Conservation (phyloP, 495 filamentous ascomycete genomes). For the Neurospora cerealis region DNA sequence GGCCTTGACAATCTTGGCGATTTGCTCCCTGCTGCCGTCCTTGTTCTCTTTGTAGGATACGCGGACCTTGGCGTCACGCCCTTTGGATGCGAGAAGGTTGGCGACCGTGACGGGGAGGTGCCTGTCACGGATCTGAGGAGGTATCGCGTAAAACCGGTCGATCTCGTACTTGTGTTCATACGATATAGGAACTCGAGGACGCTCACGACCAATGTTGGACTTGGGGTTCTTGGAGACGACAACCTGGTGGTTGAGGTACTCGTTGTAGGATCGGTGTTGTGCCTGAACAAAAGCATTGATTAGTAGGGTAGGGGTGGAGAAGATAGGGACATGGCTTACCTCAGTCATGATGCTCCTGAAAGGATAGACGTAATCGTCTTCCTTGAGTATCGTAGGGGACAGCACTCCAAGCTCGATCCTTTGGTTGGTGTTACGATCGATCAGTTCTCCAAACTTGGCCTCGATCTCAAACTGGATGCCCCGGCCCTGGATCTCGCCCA, state of each 20-base stretch:
- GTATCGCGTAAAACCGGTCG: constrained; percentile 74
- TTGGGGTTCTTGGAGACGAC: constrained; percentile 24
- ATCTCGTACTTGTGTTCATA: constrained; percentile 73
- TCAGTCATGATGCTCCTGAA: constrained; percentile 84
- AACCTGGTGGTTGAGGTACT: constrained; percentile 67
- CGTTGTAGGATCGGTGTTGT: constrained; percentile 71
- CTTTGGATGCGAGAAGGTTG: constrained; percentile 35
- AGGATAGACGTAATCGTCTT: constrained; percentile 32
- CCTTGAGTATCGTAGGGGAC: constrained; percentile 56
- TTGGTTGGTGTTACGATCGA: constrained; percentile 59
- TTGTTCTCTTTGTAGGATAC: constrained; percentile 59
- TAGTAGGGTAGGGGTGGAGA: not conserved
- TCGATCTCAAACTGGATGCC: constrained; percentile 81
- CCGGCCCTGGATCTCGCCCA: constrained; percentile 41
- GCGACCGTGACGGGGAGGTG: constrained; percentile 37
- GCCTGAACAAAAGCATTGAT: constrained; percentile 31
- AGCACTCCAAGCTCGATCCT: constrained; percentile 53
- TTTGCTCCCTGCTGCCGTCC: constrained; percentile 29
- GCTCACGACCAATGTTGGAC: not conserved
- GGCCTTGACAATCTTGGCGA: constrained; percentile 82
- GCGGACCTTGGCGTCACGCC: constrained; percentile 59
- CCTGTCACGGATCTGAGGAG: constrained; percentile 36
- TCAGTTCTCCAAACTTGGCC: constrained; percentile 75
- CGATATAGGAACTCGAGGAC: constrained; percentile 52
- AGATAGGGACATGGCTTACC: constrained; percentile 38